Evolutionary conservation across 2,329 filamentous ascomycete genomes (phyloP).

Genomic region (Chrysoporthe austroafricana): DNA sequence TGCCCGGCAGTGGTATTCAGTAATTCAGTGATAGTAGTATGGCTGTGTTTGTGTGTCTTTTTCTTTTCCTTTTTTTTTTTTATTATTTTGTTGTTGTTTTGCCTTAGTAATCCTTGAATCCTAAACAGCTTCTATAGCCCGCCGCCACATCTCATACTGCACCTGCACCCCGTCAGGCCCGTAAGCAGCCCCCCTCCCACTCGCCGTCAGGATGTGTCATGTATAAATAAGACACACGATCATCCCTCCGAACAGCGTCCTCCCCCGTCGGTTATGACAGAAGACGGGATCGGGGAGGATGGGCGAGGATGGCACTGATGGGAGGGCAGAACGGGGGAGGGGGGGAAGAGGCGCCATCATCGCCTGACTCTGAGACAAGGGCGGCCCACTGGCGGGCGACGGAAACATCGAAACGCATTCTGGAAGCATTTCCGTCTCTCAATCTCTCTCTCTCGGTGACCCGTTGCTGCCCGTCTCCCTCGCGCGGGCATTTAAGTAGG

Average conservation of each 20-base stretch:
- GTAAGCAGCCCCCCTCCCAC: background rate
- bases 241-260: background rate
- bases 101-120: too few relatives aligned
- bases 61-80: background rate
- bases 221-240: slow-evolving; percentile 11
- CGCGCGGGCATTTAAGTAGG: too few relatives aligned
- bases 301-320: too few relatives aligned
- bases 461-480: background rate
- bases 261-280: background rate
- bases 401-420: slow-evolving; percentile 8
- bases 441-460: too few relatives aligned
- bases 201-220: background rate
- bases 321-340: background rate
- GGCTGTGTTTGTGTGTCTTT: too few relatives aligned
- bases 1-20: too few relatives aligned
- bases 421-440: slow-evolving; percentile 2
- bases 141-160: too few relatives aligned
- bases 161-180: background rate
- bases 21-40: too few relatives aligned
- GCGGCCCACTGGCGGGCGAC: background rate
- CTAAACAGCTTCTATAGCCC: too few relatives aligned
- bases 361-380: slow-evolving; percentile 10
- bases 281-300: background rate
- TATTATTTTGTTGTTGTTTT: background rate
- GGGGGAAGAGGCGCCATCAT: background rate